phyloP scores from a whole-genome alignment of 257 asterid genomes.

The Ilex aquifolium region DNA sequence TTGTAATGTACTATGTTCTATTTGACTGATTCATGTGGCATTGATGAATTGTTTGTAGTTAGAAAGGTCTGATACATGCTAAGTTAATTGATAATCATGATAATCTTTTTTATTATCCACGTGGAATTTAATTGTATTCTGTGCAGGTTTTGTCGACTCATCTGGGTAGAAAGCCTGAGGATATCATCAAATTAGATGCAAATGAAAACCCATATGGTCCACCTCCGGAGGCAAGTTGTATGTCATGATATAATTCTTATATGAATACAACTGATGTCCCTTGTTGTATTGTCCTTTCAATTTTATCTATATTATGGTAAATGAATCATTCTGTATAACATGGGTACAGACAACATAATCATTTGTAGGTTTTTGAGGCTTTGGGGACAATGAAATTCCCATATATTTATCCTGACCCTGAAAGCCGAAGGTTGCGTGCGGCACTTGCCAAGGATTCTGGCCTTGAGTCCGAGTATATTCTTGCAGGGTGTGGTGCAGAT shows the following conservation, averaged over 20 bases:
- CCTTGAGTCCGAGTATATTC: constrained; percentile 81
- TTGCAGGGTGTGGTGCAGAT: constrained; percentile 97
- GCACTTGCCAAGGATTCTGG: constrained; percentile 97
- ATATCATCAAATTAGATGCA: constrained; percentile 84
- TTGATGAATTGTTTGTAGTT: too few relatives aligned
- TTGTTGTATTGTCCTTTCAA: neutral
- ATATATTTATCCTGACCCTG: constrained; percentile 95
- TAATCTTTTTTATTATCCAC: neutral
- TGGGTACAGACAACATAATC: neutral
- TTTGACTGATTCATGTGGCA: neutral
- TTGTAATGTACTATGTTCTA: neutral
- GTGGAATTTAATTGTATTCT: constrained; percentile 6
- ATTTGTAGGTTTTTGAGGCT: constrained; percentile 79
- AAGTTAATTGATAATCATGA: too few relatives aligned
- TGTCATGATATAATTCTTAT: neutral
- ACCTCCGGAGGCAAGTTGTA: constrained; percentile 78
- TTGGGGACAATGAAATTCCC: constrained; percentile 85
- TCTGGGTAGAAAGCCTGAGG: constrained; percentile 95
- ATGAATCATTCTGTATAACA: too few relatives aligned
- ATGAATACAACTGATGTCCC: neutral
- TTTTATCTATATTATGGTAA: neutral
- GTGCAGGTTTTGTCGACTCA: constrained; percentile 79
- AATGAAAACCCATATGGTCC: constrained; percentile 99
- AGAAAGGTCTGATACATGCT: too few relatives aligned
- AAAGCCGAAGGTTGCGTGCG: constrained; percentile 85